These are phyloP conservation scores for Pseudozyma sp. DNA, from an alignment of 1,284 basidiomycete species.

Conservation along the genomic window DNA sequence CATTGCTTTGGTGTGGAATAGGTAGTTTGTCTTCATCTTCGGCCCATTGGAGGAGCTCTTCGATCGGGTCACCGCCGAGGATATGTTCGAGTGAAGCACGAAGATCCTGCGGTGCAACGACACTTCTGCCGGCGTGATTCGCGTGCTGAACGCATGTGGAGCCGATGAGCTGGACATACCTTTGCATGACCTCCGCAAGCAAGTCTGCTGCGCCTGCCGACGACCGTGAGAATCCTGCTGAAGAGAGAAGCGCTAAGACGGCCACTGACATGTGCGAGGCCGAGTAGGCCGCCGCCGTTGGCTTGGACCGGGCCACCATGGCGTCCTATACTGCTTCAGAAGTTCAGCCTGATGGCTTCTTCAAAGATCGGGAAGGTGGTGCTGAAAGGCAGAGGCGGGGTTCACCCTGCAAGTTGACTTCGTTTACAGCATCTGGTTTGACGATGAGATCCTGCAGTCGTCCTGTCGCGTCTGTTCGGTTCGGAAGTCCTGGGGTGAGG, in stretches of 20 bases:
- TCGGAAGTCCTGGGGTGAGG: too few relatives aligned
- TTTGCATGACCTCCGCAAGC: constrained; percentile 55
- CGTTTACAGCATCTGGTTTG: constrained; percentile 30
- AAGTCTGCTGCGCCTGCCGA: constrained; percentile 47
- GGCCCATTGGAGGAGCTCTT: constrained; percentile 57
- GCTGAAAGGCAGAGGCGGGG: constrained; percentile 19
- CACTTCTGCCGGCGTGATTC: constrained; percentile 45
- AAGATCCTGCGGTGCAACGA: constrained; percentile 46
- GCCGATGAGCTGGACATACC: constrained; percentile 52
- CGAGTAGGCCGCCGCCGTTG: constrained; percentile 48
- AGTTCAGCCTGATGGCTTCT: too few relatives aligned
- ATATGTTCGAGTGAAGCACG: constrained; percentile 52
- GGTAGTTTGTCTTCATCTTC: constrained; percentile 46
- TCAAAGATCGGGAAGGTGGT: too few relatives aligned
- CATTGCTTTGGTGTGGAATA: background rate
- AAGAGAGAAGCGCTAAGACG: constrained; percentile 39
- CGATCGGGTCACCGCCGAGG: constrained; percentile 46
- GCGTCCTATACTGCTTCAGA: background rate
- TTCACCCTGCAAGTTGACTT: constrained; percentile 27
- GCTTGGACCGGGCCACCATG: constrained; percentile 38
- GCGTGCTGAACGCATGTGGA: constrained; percentile 43
- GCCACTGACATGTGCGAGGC: constrained; percentile 48
- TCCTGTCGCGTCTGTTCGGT: too few relatives aligned
- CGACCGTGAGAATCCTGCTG: constrained; percentile 52
- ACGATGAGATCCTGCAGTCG: background rate